Evolutionary conservation across 1,284 basidiomycete species (phyloP).

Genomic region (Microbotryomycetes sp.): DNA sequence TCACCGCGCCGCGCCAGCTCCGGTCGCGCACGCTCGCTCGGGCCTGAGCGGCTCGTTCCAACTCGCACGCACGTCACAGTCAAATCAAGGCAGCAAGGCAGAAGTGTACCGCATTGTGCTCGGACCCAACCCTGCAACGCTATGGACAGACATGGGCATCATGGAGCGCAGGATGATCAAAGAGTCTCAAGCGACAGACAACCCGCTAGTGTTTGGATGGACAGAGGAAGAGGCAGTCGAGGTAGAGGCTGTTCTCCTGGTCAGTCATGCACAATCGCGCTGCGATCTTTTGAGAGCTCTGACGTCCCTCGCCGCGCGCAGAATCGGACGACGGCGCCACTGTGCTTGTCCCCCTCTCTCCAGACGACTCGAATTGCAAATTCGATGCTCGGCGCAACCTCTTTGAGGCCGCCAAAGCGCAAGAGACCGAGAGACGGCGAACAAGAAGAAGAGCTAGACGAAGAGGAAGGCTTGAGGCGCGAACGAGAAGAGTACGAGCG

Average conservation of each 20-base stretch:
- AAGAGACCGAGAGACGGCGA: constrained; percentile 22
- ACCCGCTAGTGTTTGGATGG: constrained; percentile 3
- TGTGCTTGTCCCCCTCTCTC: constrained; percentile 34
- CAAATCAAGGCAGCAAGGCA: constrained; percentile 11
- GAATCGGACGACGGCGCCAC: constrained; percentile 31
- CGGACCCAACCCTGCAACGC: constrained; percentile 31
- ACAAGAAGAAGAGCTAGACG: constrained; percentile 2
- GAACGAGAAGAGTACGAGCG: constrained; percentile 26
- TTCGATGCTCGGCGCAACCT: constrained; percentile 32
- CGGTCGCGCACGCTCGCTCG: background rate
- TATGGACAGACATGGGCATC: constrained; percentile 34
- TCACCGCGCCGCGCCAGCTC: constrained; percentile 22
- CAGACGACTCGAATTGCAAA: constrained; percentile 35
- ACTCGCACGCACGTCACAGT: constrained; percentile 3
- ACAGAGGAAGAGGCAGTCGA: constrained; percentile 31
- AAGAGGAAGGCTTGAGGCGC: constrained; percentile 11
- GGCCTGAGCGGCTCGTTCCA: background rate
- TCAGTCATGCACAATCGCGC: constrained; percentile 3
- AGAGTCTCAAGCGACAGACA: constrained; percentile 7
- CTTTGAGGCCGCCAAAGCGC: constrained; percentile 28
- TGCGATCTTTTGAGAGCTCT: background rate
- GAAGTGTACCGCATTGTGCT: constrained; percentile 35
- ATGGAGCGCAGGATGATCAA: constrained; percentile 13
- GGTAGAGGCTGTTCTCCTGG: constrained; percentile 33
- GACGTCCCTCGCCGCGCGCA: background rate